Percentiles rank a stretch among this genome's conserved stretches.
phyloP scores from a whole-genome alignment of 2,329 filamentous ascomycete species.

The Ambrosiella beaveri region DNA sequence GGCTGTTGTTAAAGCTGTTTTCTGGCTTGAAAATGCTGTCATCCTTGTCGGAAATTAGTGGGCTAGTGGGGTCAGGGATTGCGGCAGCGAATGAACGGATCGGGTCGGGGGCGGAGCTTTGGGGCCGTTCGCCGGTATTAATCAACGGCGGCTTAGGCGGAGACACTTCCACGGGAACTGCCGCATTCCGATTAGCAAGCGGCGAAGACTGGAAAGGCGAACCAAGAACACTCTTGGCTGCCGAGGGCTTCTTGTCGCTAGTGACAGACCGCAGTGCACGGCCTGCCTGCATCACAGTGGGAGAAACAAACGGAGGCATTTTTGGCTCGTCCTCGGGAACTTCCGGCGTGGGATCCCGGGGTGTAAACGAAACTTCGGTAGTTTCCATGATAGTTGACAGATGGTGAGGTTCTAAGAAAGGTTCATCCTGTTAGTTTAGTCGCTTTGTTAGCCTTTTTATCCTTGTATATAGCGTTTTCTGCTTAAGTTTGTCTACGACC shows the following conservation, averaged over 20 bases:
- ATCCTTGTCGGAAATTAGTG: slow-evolving; percentile 4
- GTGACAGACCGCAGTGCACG: slow-evolving; percentile 39
- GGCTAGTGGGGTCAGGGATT: slow-evolving; percentile 8
- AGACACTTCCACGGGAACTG: not conserved
- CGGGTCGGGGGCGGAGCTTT: not conserved
- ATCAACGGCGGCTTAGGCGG: slow-evolving; percentile 2
- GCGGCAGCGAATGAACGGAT: not conserved
- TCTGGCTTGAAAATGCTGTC: slow-evolving; percentile 6
- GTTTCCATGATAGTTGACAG: slow-evolving; percentile 3
- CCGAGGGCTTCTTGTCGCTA: slow-evolving; percentile 40
- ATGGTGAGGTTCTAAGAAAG: not conserved
- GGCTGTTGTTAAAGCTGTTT: slow-evolving; percentile 2
- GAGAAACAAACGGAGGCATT: not conserved
- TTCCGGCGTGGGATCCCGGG: not conserved
- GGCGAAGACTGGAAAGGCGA: slow-evolving; percentile 32
- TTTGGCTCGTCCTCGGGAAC: not conserved
- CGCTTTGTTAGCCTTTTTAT: not conserved
- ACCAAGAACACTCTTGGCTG: slow-evolving; percentile 31
- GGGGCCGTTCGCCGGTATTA: not conserved
- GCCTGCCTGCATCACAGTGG: slow-evolving; percentile 39
- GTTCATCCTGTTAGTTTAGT: not conserved
- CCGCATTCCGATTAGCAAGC: slow-evolving; percentile 2
- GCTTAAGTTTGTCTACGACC: not conserved
- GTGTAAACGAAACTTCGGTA: slow-evolving; percentile 4
- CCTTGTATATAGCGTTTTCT: not conserved